Evolutionary conservation across 129 eudicot genomes (phyloP).

Genomic region (Smallanthus sonchifolius): DNA sequence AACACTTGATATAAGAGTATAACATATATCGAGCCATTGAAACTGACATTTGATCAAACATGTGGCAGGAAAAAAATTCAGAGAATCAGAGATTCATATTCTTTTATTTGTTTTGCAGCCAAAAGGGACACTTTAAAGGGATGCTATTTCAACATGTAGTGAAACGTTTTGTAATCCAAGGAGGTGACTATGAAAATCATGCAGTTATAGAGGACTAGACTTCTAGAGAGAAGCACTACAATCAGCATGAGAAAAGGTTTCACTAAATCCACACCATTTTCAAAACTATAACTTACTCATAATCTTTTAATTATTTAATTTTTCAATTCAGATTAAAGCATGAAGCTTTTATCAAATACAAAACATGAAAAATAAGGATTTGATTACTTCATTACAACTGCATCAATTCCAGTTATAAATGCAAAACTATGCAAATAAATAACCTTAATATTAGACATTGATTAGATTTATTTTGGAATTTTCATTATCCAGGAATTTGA

Average conservation of each 20-base stretch:
- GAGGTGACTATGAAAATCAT: constrained; percentile 57
- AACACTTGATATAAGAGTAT: neutral
- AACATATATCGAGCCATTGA: neutral
- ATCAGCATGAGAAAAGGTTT: constrained; percentile 83
- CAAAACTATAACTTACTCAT: neutral
- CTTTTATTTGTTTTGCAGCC: constrained; percentile 51
- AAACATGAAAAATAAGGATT: constrained; percentile 58
- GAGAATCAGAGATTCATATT: neutral
- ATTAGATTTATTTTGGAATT: neutral
- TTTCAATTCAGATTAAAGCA: constrained; percentile 65
- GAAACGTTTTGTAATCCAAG: constrained; percentile 89
- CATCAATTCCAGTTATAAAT: constrained; percentile 91
- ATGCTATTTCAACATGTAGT: constrained; percentile 87
- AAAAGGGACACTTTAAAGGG: constrained; percentile 82
- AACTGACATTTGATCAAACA: neutral
- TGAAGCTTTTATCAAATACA: constrained; percentile 80
- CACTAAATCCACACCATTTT: neutral
- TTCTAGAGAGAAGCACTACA: constrained; percentile 78
- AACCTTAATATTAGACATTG: neutral
- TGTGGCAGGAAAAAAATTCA: neutral
- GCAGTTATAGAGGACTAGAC: constrained; percentile 87
- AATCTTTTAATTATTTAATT: neutral
- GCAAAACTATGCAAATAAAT: constrained; percentile 44
- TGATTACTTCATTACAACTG: constrained; percentile 81
- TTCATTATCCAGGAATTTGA: constrained; percentile 65